Percentiles rank a stretch among this genome's conserved stretches.
phyloP scores from a whole-genome alignment of 176 grass and related monocot genomes.

The Musa beccarii region DNA sequence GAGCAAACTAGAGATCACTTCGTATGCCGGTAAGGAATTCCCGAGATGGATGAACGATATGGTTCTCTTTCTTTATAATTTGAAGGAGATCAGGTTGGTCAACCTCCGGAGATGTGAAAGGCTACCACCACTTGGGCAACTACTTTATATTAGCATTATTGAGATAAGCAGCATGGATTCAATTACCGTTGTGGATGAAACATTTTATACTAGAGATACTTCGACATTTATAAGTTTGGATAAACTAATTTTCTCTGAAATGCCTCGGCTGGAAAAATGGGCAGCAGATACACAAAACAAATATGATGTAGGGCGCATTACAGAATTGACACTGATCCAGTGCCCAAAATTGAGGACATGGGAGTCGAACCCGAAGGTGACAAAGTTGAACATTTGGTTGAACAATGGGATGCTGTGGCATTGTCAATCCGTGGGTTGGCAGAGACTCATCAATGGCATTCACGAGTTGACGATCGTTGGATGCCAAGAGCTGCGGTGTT shows the following conservation, averaged over 20 bases:
- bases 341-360: neutral
- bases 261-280: neutral
- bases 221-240: neutral
- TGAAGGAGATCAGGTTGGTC: neutral
- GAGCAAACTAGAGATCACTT: neutral
- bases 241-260: neutral
- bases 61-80: neutral
- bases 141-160: neutral
- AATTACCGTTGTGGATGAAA: neutral
- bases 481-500: no score
- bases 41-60: neutral
- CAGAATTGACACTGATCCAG: neutral
- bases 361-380: neutral
- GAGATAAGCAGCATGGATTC: neutral
- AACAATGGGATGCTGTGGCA: neutral
- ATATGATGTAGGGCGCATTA: fast-evolving
- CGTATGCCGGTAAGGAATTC: neutral
- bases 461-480: neutral
- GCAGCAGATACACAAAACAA: neutral
- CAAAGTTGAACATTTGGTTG: neutral
- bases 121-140: neutral
- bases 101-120: neutral
- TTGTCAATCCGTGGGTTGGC: neutral
- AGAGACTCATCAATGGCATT: no score
- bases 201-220: no score